phyloP scores from a whole-genome alignment of 1,139 yeast genomes.

The Nakaseomyces nivariensis region DNA sequence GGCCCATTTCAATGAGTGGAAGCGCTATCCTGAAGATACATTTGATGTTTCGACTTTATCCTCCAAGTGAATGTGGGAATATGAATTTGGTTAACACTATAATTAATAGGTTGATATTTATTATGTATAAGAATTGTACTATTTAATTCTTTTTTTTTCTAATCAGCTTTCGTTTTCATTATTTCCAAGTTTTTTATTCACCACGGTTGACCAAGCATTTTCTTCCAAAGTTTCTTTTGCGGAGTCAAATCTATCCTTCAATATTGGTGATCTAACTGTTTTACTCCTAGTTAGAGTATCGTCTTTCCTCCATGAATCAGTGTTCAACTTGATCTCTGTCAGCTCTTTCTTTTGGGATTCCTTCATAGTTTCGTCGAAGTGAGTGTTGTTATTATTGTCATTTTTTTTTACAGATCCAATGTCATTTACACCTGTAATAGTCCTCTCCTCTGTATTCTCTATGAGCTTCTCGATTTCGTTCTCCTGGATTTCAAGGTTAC shows the following conservation, averaged over 20 bases:
- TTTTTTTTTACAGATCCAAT: neutral
- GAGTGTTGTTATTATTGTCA: neutral
- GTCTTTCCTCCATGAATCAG: neutral
- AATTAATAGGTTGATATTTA: neutral
- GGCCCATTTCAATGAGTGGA: constrained; percentile 11
- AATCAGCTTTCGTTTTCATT: neutral
- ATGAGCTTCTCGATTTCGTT: neutral
- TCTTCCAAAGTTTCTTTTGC: neutral
- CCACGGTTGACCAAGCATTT: neutral
- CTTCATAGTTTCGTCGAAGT: neutral
- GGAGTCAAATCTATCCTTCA: neutral
- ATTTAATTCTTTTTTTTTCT: neutral
- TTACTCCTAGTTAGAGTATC: neutral
- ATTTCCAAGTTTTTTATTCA: neutral
- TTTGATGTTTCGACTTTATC: constrained; percentile 1
- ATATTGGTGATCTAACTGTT: neutral
- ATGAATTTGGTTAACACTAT: neutral
- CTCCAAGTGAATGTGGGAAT: constrained; percentile 5
- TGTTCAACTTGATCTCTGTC: neutral
- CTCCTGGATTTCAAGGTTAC: neutral
- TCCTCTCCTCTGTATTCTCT: neutral
- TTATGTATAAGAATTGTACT: neutral
- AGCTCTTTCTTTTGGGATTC: neutral
- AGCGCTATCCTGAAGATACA: constrained; percentile 4
- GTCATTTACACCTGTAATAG: neutral